Evolutionary conservation across 768 basidiomycete species (phyloP), one percentile per base, ranked within the genome.

Genomic region (Podaxis sp.): DNA sequence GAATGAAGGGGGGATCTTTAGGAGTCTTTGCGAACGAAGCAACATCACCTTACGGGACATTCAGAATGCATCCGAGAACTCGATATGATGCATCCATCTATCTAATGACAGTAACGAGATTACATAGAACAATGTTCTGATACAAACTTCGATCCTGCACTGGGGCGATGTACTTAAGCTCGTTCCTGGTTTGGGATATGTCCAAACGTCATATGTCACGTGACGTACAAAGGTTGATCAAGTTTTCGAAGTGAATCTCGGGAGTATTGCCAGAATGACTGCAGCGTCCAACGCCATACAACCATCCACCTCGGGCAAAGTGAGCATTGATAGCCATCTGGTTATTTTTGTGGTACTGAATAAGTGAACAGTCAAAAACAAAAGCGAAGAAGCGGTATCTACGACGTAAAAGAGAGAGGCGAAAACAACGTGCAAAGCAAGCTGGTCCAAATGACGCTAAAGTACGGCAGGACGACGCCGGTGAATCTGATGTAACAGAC

Each of bases 1-100:
- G n/a, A 71, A 70, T 6, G 63, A 73, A 2, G 76, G 76, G 50
- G 81, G 88, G 1, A 76, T 87, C 37, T 90, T 90, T 77, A 75
- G 79, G n/a, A 77, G 77, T 22, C 82, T 91, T 74, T 89, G 88
- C 68, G 65, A 69, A 22, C 63, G 69, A 46, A 73, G 72, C 50
- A 73, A 68, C 40, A 70, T 73, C 49, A 64, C 66, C 1, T 67
- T 68, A 37, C 59, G 64, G 19, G 70, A 71, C 36, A 63, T 63
- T 61, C 54, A 33, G n/a, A 62, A 24, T 50, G 47, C 33, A 27
- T 37, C 22, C 4, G 27, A 13, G 40, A 33, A 59, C 17, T 59
- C n/a, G 37, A 9, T 22, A 15, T 36, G 37, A 15, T 36, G 12
- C 17, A 46, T 11, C 9, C 49, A 27, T 9, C 8, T 50, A 43